A percentile compares a stretch with the other conserved stretches of the same genome.
Conservation (phyloP, 345 rosid genomes). For the Citrus sinensis region DNA sequence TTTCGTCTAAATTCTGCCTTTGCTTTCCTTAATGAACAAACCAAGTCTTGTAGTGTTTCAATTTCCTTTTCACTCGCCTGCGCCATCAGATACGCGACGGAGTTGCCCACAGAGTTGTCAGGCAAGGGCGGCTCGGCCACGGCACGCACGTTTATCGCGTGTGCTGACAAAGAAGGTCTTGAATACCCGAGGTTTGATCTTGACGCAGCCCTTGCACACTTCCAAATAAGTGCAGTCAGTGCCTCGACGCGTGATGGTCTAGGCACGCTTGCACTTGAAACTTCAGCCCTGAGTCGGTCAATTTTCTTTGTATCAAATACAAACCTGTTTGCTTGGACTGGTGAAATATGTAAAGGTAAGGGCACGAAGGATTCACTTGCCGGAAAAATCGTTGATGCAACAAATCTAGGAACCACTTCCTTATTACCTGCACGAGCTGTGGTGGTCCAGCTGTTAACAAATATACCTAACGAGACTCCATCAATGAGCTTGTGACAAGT, state of each 20-base stretch:
- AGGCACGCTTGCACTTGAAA: too few species aligned
- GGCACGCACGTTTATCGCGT: constrained; percentile 2
- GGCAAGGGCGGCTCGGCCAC: neutral
- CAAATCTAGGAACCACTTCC: neutral
- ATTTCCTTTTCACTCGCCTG: constrained; percentile 18
- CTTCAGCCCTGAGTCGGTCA: too few species aligned
- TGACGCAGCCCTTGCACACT: neutral
- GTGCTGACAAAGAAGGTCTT: neutral
- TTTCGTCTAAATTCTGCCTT: constrained; percentile 21
- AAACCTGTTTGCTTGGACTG: too few species aligned
- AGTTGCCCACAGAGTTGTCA: neutral
- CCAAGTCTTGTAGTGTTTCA: constrained; percentile 24
- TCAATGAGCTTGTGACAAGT: neutral
- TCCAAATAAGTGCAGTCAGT: too few species aligned
- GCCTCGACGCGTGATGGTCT: too few species aligned
- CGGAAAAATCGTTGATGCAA: neutral
- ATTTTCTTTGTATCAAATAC: too few species aligned
- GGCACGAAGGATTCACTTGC: too few species aligned
- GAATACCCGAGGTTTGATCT: neutral
- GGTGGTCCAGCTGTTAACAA: neutral
- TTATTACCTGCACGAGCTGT: neutral
- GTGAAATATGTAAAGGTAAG: too few species aligned
- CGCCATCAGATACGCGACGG: neutral
- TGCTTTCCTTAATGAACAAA: constrained; percentile 10
- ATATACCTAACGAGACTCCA: neutral